Percentiles rank a stretch among this genome's conserved stretches.
Conservation (phyloP, 1,139 yeast genomes). For the Pneumocystis jirovecii region DNA sequence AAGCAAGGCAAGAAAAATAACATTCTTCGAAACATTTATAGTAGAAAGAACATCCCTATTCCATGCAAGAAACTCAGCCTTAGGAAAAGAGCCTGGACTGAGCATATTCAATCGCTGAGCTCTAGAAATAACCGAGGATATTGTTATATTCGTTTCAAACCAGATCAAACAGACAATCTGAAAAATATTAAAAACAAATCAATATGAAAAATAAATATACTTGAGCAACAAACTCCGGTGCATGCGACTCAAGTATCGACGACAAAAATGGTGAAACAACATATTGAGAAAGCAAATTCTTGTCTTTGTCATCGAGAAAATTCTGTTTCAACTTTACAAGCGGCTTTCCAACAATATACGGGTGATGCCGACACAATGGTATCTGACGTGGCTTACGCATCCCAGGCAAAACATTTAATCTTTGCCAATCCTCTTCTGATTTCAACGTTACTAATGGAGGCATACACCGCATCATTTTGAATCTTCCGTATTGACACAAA, state of each 20-base stretch:
- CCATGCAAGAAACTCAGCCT: constrained; percentile 4
- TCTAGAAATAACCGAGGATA: neutral
- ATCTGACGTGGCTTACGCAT: neutral
- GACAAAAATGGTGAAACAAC: neutral
- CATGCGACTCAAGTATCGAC: neutral
- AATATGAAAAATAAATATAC: neutral
- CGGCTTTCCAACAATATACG: neutral
- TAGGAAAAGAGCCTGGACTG: neutral
- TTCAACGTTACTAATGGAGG: neutral
- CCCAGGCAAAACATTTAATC: neutral
- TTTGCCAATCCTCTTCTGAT: neutral
- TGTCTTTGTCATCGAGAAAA: neutral
- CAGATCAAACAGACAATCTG: neutral
- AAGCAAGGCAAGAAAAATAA: constrained; percentile 25
- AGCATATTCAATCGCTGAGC: neutral
- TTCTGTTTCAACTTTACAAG: neutral
- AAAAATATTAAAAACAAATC: neutral
- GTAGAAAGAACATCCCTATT: constrained; percentile 18
- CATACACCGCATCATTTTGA: neutral
- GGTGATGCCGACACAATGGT: neutral
- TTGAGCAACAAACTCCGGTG: neutral
- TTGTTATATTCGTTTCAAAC: neutral
- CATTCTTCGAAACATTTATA: constrained; percentile 24
- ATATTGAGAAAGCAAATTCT: neutral
- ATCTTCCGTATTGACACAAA: neutral